Evolutionary conservation across 2,329 filamentous ascomycete genomes (phyloP), one percentile per base, ranked within the genome.

Genomic region (Cadophora luteo-olivacea): DNA sequence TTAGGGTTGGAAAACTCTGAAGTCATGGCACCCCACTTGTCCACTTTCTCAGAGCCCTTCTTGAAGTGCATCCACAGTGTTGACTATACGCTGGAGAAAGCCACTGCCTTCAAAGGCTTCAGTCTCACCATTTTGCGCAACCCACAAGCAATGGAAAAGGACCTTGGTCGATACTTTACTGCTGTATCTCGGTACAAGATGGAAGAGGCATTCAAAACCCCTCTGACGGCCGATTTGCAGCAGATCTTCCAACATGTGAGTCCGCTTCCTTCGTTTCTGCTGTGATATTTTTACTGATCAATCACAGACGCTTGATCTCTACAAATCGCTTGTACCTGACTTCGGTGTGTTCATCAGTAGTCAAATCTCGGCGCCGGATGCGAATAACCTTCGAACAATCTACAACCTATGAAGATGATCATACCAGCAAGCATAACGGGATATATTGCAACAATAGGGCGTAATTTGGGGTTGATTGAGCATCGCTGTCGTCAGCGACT

Each of bases 11-110:
- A 91, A 69, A 95, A 92, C 77, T 86, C 91, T 9, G 89, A 92
- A 60, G 84, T 89, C 64, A 84, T 99, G 66, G 93, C 93, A 0
- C 90, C 93, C 1, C 91, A 93, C 70, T 86, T 99, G 49, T 85
- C 87, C 22, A 90, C 87, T 38, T 97, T 97, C 78, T 93, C 95
- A 0, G 88, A 91, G 45, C 88, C 92, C 45, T 98, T 97, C 82
- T 81, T 99, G 65, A 85, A 84, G 63, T 89, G 91, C 2, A 97
- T 99, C 87, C 87, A 89, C 69, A 92, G 93, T 71, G 91, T 98
- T 38, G 91, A 93, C 64, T 91, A 92, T 76, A 95, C 93, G 2
- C 92, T 97, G 69, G 96, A 99, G 81, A 99, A 99, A 82, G 93
- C 92, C 0, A 94, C 94, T 32, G 95, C 96, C 0, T 93, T 98